A percentile compares a stretch with the other conserved stretches of the same genome.
Evolutionary conservation across 208 protist species (phyloP).

Genomic region (Acanthamoeba royreba): DNA sequence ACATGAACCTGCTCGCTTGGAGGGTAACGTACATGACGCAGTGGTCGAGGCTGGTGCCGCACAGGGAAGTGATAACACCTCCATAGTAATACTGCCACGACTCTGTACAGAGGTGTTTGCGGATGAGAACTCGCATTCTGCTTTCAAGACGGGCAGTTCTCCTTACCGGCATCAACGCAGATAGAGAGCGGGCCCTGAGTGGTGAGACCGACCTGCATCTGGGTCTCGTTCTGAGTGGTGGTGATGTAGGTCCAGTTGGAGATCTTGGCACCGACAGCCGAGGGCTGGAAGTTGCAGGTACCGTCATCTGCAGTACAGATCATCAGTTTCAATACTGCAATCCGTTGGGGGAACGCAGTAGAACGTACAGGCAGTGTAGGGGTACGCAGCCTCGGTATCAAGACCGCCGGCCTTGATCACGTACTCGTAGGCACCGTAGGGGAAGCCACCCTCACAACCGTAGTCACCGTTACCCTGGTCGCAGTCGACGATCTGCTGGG

Average conservation of each 20-base stretch:
- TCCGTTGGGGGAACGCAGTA: too few species aligned
- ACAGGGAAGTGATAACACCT: too few species aligned
- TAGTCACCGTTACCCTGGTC: conserved; percentile 67
- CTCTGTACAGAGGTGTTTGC: too few species aligned
- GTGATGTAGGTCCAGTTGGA: conserved; percentile 69
- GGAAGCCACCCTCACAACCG: conserved; percentile 88
- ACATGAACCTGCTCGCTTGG: too few species aligned
- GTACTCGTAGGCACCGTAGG: conserved; percentile 86
- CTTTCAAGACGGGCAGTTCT: too few species aligned
- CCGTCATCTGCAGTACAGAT: conserved; percentile 56
- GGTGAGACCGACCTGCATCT: conserved; percentile 80
- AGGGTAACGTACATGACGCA: too few species aligned
- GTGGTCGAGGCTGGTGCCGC: too few species aligned
- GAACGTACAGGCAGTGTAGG: conserved; percentile 71
- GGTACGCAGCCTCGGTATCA: conserved; percentile 84
- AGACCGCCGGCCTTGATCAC: conserved; percentile 80
- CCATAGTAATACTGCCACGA: too few species aligned
- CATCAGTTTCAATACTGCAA: too few species aligned
- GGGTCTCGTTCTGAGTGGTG: conserved; percentile 77
- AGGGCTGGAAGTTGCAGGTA: conserved; percentile 62
- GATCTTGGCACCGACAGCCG: conserved; percentile 83
- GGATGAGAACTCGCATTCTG: too few species aligned
- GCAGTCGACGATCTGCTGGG: conserved; percentile 93
- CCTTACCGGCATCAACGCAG: conserved; percentile 83
- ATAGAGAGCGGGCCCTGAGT: conserved; percentile 85